Percentiles rank a stretch among this genome's conserved stretches.
These are phyloP conservation scores for Cladosporium sp. DNA, from an alignment of 2,329 filamentous ascomycete genomes.

Conservation along the genomic window DNA sequence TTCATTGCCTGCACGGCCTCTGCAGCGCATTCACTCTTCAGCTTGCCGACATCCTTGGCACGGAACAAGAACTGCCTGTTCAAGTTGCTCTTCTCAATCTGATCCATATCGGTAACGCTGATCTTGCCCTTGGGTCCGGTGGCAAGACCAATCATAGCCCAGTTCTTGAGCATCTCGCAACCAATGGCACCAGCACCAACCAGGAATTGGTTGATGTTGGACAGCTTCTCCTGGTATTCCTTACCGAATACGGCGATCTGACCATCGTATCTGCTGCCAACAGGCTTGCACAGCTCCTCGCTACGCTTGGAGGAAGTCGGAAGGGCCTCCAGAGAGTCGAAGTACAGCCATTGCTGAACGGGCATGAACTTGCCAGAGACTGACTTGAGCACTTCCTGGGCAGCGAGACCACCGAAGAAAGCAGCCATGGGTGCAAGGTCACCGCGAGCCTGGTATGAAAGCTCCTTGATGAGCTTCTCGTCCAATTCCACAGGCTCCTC, in stretches of 20 bases:
- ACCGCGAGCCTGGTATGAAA: constrained; percentile 89
- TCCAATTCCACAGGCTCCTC: constrained; percentile 78
- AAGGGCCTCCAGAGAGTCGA: constrained; percentile 94
- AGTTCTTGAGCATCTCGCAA: constrained; percentile 99
- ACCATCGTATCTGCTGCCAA: constrained; percentile 84
- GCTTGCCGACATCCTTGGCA: constrained; percentile 82
- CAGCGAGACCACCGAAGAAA: constrained; percentile 88
- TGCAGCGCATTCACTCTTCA: constrained; percentile 95
- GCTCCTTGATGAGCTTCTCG: constrained; percentile 85
- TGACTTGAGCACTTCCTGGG: constrained; percentile 93
- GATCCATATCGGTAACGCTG: constrained; percentile 93
- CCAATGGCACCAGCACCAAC: constrained; percentile 96
- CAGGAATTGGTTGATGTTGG: constrained; percentile 85
- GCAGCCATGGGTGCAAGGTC: constrained; percentile 90
- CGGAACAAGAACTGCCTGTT: constrained; percentile 97
- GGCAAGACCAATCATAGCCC: constrained; percentile 96
- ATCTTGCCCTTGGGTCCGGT: constrained; percentile 86
- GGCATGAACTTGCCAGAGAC: constrained; percentile 97
- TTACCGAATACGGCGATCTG: constrained; percentile 94
- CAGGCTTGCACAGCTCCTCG: constrained; percentile 82
- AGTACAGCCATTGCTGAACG: constrained; percentile 94
- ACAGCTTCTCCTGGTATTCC: constrained; percentile 89
- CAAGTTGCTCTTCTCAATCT: constrained; percentile 97
- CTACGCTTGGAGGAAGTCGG: constrained; percentile 69
- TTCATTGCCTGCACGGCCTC: constrained; percentile 93